Base-by-base conservation (phyloP, 1,284 basidiomycete species). In the Puccinia hordei region DNA sequence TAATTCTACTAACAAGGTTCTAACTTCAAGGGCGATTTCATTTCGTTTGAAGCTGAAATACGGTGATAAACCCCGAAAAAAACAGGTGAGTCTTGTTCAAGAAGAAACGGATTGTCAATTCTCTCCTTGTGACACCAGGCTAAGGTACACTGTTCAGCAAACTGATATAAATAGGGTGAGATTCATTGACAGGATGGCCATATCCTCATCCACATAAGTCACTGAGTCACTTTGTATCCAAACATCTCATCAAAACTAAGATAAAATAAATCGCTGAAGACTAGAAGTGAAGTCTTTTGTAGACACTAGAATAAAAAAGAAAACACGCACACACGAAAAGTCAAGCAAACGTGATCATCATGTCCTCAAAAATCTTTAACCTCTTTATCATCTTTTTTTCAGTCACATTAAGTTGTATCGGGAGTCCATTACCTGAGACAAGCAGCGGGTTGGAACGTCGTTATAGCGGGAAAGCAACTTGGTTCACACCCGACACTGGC, bases 401-500 rank as follows among this genome's bases (percentile, higher is more conserved):
- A 35, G 13, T 61, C 59, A 41, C 6, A n/a, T n/a, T n/a, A 8
- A 61, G 19, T 35, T 61, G 59, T 13, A 35, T 61, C 4, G 59
- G 59, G 13, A 35, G 4, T 1, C 59, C 59, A 27, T 9, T 61
- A 33, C 35, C 59, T 13, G 27, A 61, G 17, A 61, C 6, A 24
- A 61, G 59, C 13, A 61, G 24, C 33, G 17, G 5, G 4, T 61
- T 61, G 59, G 69, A 72, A 24, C 72, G 53, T 27, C 72, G 72
- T 44, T 77, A 24, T 24, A 27, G 44, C 24, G 76, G 76, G 0
- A 59, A 61, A 49, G 76, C 68, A 19, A 79, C 76, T 33, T 79
- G 76, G 76, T 79, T 79, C 46, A 61, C 49, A 33, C 76, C 76
- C n/a, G 68, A 79, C 51, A 72, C 68, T 12, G 76, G 76, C 13